Base-by-base conservation (phyloP, 169 alveolate genomes). In the Plasmodium sp. region DNA sequence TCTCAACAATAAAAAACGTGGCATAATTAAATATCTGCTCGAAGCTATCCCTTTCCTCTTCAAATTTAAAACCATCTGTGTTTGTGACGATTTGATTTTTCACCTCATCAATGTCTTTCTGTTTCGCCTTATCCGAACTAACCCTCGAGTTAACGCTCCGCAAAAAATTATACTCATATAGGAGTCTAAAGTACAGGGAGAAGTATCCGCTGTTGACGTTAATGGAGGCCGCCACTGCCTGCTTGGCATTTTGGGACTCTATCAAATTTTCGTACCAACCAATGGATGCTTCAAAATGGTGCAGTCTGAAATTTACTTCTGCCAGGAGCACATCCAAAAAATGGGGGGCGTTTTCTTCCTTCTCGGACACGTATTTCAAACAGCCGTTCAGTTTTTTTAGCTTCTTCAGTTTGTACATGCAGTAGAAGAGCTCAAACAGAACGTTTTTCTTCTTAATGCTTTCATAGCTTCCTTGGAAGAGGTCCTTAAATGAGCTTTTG, bases 361-460 rank as follows among this genome's bases (percentile, higher is more conserved):
- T 39, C 51, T 90, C 92, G 48, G 51, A 1, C 16, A 62, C 33
- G 73, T 80, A 90, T 18, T 90, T 90, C 72, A 90, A 81, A 41
- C 92, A 90, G 18, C 92, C 94, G 81, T 67, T 80, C 22, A 90
- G 77, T 74, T 90, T 90, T 67, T 90, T 90, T 62, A 58, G 82
- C 74, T 62, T 58, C 18, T 71, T 43, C 74, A 90, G 67, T 81
- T 90, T 90, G 73, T 90, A 90, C 77, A 90, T 58, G 71, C 84
- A 90, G 67, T 90, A 90, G 82, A 90, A 90, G 3, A 90, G 74
- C 82, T 90, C 94, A 31, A 81, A 90, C 81, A 90, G 54, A 39
- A 90, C 84, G 43, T 90, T 90, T 43, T 90, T 81, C 72, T 22
- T 43, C 74, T 81, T 80, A 27, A 90, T 81, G 14, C 73, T 5